A percentile compares a stretch with the other conserved stretches of the same genome.
Evolutionary conservation across 345 rosid species (phyloP).

Genomic region (Dimocarpus longan): DNA sequence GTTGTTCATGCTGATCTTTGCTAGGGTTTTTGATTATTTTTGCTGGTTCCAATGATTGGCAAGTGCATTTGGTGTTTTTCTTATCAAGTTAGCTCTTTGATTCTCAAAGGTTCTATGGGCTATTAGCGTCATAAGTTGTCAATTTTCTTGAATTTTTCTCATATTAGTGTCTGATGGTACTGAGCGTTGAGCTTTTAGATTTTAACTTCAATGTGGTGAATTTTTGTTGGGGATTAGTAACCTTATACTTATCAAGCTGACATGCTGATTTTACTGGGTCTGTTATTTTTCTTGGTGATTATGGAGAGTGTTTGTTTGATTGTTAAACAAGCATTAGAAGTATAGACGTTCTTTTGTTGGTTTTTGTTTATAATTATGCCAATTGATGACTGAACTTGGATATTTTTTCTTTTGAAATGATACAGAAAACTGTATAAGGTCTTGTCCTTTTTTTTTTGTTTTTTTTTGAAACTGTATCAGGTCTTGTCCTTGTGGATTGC

Average conservation of each 20-base stretch:
- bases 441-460: too few relatives aligned
- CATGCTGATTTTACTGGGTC: neutral
- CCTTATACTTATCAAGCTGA: neutral
- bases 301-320: neutral
- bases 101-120: neutral
- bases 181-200: too few relatives aligned
- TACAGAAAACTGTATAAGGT: neutral
- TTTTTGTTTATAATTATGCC: neutral
- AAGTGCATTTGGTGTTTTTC: neutral
- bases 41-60: neutral
- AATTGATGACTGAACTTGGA: neutral
- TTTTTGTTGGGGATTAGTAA: neutral
- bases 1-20: neutral
- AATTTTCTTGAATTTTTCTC: neutral
- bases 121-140: neutral
- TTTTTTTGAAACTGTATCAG: neutral
- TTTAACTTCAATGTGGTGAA: neutral
- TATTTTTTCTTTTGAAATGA: neutral
- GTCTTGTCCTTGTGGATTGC: neutral
- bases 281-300: neutral
- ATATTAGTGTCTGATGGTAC: too few relatives aligned
- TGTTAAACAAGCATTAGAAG: neutral
- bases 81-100: neutral
- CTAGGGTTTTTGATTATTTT: conserved; percentile 2
- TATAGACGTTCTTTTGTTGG: neutral